A percentile compares a stretch with the other conserved stretches of the same genome.
These are phyloP conservation scores for Colletotrichum plurivorum DNA, from an alignment of 2,329 filamentous ascomycete species.

Conservation along the genomic window DNA sequence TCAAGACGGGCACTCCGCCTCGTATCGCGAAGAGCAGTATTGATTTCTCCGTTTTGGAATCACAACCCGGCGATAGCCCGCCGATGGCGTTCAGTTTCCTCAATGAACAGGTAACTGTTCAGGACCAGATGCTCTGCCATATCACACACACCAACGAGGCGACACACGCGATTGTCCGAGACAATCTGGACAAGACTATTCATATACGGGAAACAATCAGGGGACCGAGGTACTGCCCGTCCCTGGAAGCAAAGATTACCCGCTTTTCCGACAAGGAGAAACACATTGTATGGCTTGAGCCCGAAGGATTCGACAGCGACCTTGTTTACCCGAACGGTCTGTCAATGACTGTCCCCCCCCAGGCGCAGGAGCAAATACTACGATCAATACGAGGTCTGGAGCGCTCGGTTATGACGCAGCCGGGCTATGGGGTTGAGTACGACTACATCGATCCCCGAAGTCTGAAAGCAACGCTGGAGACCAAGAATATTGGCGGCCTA, in stretches of 20 bases:
- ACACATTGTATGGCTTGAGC: slow-evolving; percentile 97
- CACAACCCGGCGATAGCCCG: slow-evolving; percentile 86
- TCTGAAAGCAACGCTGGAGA: slow-evolving; percentile 90
- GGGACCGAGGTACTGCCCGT: slow-evolving; percentile 95
- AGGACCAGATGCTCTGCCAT: slow-evolving; percentile 88
- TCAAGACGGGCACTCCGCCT: slow-evolving; percentile 97
- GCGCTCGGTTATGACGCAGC: slow-evolving; percentile 90
- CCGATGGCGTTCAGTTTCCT: slow-evolving; percentile 94
- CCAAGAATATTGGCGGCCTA: slow-evolving; percentile 89
- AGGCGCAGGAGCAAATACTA: slow-evolving; percentile 88
- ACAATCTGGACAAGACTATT: slow-evolving; percentile 94
- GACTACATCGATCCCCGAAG: slow-evolving; percentile 97
- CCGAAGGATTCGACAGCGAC: slow-evolving; percentile 91
- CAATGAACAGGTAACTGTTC: slow-evolving; percentile 82
- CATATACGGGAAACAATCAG: slow-evolving; percentile 97
- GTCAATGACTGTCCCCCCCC: slow-evolving; percentile 94
- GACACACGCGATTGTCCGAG: slow-evolving; percentile 86
- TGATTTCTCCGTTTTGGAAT: slow-evolving; percentile 79
- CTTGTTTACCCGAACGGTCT: slow-evolving; percentile 97
- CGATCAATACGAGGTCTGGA: slow-evolving; percentile 91
- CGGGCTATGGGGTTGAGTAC: slow-evolving; percentile 97
- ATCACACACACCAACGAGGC: slow-evolving; percentile 88
- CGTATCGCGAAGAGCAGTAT: slow-evolving; percentile 87
- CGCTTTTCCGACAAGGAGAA: slow-evolving; percentile 84
- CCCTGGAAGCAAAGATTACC: slow-evolving; percentile 93